Conservation (phyloP, 2,329 filamentous ascomycete species). For the Pezicula radicicola region DNA sequence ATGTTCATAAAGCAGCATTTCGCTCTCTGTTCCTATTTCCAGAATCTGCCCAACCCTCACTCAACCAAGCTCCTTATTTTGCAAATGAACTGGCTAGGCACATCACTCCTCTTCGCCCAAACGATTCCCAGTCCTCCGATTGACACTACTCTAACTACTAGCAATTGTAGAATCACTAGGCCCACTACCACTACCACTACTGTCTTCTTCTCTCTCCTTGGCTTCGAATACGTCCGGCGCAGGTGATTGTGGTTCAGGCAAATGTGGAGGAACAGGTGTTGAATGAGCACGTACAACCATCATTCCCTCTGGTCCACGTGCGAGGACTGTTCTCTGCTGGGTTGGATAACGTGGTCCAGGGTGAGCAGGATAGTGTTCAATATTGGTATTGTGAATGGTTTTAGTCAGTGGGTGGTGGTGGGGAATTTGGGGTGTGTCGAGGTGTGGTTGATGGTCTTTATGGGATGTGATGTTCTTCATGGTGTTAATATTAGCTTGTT, state of each 20-base stretch:
- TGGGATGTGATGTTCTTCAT: background rate
- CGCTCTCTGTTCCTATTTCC: too few species aligned
- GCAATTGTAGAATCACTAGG: too few species aligned
- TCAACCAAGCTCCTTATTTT: too few species aligned
- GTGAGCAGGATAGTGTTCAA: conserved; percentile 6
- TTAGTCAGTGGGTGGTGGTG: background rate
- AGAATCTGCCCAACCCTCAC: too few species aligned
- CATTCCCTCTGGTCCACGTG: background rate
- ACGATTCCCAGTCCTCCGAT: too few species aligned
- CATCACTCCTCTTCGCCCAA: too few species aligned
- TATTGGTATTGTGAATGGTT: background rate
- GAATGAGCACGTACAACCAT: background rate
- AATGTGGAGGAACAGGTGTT: background rate
- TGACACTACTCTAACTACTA: too few species aligned
- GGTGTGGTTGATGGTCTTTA: background rate
- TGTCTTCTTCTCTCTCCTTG: background rate
- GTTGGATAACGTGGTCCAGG: conserved; percentile 3
- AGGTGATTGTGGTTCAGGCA: background rate
- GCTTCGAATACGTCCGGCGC: background rate
- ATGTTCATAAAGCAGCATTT: too few species aligned
- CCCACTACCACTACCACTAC: background rate
- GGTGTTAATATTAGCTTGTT: background rate
- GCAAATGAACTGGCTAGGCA: too few species aligned
- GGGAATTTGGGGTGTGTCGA: background rate
- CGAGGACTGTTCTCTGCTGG: background rate